phyloP scores from a whole-genome alignment of 306 rosid species.

The Casuarina equisetifolia region DNA sequence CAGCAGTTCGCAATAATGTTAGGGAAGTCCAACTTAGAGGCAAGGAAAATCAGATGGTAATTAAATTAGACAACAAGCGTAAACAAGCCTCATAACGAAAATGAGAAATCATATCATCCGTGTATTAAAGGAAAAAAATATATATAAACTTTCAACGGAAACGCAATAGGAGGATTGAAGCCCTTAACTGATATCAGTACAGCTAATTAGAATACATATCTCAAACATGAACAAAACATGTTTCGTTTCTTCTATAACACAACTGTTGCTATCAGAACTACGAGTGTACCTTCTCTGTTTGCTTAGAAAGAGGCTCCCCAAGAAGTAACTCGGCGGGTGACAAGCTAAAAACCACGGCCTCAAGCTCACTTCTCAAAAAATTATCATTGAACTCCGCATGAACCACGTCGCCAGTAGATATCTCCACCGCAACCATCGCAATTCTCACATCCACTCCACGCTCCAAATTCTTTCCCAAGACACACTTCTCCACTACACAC shows the following conservation, averaged over 20 bases:
- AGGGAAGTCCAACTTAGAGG: slow-evolving; percentile 4
- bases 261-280: slow-evolving; percentile 8
- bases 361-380: slow-evolving; percentile 73
- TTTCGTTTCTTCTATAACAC: slow-evolving; percentile 6
- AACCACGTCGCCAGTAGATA: slow-evolving; percentile 80
- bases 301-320: slow-evolving; percentile 75
- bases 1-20: slow-evolving; percentile 23
- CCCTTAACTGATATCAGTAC: neutral
- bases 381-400: slow-evolving; percentile 69
- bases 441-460: slow-evolving; percentile 55
- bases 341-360: slow-evolving; percentile 66
- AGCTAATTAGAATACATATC: neutral
- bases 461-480: slow-evolving; percentile 41
- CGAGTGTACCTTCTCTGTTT: slow-evolving; percentile 76
- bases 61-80: neutral
- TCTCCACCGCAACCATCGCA: slow-evolving; percentile 79
- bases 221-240: neutral
- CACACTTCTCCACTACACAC: slow-evolving; percentile 74
- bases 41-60: neutral
- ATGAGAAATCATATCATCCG: neutral
- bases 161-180: neutral
- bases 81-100: neutral
- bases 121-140: neutral
- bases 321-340: slow-evolving; percentile 89
- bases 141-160: neutral